phyloP scores from a whole-genome alignment of 2,329 filamentous ascomycete genomes.

The Thermoascus crustaceus region DNA sequence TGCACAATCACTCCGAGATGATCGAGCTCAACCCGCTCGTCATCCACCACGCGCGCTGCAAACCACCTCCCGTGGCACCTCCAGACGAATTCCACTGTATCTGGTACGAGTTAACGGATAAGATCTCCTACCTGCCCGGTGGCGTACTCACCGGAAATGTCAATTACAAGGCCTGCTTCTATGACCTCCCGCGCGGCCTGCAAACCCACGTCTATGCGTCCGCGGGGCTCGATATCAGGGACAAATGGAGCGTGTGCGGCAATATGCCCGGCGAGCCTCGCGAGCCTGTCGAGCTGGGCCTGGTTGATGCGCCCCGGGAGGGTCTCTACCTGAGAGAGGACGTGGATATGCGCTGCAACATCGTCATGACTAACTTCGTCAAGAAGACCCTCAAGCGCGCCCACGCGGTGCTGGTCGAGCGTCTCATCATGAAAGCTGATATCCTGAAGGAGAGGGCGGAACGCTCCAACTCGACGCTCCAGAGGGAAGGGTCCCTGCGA shows the following conservation, averaged over 20 bases:
- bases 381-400: constrained; percentile 73
- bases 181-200: constrained; percentile 62
- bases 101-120: constrained; percentile 74
- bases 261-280: constrained; percentile 61
- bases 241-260: constrained; percentile 69
- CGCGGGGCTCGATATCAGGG: constrained; percentile 70
- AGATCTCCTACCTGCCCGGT: constrained; percentile 64
- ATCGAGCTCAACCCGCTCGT: constrained; percentile 79
- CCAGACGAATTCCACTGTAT: constrained; percentile 60
- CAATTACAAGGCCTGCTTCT: constrained; percentile 70
- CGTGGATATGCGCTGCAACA: constrained; percentile 70
- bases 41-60: constrained; percentile 60
- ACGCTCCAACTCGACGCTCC: neutral
- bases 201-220: constrained; percentile 80
- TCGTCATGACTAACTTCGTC: constrained; percentile 65
- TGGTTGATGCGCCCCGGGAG: constrained; percentile 51
- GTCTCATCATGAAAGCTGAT: constrained; percentile 44
- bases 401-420: constrained; percentile 59
- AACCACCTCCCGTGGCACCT: constrained; percentile 56
- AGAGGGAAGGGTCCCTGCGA: neutral
- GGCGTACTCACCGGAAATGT: constrained; percentile 56
- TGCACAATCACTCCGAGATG: constrained; percentile 71
- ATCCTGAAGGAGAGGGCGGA: constrained; percentile 11
- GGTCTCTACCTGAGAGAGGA: constrained; percentile 76
- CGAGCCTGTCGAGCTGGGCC: constrained; percentile 57